phyloP scores from a whole-genome alignment of 768 basidiomycete genomes.

The Crassisporium funariophilum region DNA sequence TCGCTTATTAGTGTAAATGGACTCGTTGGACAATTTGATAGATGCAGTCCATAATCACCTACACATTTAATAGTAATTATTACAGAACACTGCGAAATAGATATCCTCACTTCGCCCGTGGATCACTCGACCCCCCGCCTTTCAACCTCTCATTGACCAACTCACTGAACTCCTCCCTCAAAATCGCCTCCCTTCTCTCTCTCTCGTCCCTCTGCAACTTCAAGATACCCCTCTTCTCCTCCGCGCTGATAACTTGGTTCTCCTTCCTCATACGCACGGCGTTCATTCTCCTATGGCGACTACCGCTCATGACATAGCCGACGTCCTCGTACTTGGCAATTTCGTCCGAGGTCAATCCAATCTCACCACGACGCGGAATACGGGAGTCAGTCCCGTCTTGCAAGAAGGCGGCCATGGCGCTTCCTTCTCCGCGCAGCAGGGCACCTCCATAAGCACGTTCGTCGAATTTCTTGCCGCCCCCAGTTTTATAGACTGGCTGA shows the following conservation, averaged over 20 bases:
- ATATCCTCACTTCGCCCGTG: background rate
- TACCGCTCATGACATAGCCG: constrained; percentile 98
- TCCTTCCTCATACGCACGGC: constrained; percentile 99
- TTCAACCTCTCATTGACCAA: constrained; percentile 78
- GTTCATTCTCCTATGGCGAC: constrained; percentile 94
- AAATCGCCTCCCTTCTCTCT: constrained; percentile 84
- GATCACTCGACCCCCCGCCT: constrained; percentile 20
- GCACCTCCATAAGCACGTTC: constrained; percentile 90
- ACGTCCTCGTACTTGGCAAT: constrained; percentile 87
- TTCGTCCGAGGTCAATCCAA: constrained; percentile 85
- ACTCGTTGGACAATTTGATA: no score
- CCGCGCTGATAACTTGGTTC: constrained; percentile 98
- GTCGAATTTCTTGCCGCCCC: constrained; percentile 58
- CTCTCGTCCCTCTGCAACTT: constrained; percentile 95
- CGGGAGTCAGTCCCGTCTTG: constrained; percentile 80
- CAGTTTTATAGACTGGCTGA: constrained; percentile 53
- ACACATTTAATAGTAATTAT: no score
- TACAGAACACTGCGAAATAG: no score
- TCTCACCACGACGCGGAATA: constrained; percentile 98
- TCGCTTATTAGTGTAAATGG: no score
- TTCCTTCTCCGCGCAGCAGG: constrained; percentile 91
- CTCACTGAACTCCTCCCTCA: constrained; percentile 89
- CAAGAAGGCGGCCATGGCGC: constrained; percentile 97
- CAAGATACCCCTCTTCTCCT: constrained; percentile 95
- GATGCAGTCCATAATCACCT: no score